Evolutionary conservation across 2,329 filamentous ascomycete species (phyloP), one percentile per base, ranked within the genome.

Genomic region (Clonostachys chloroleuca): DNA sequence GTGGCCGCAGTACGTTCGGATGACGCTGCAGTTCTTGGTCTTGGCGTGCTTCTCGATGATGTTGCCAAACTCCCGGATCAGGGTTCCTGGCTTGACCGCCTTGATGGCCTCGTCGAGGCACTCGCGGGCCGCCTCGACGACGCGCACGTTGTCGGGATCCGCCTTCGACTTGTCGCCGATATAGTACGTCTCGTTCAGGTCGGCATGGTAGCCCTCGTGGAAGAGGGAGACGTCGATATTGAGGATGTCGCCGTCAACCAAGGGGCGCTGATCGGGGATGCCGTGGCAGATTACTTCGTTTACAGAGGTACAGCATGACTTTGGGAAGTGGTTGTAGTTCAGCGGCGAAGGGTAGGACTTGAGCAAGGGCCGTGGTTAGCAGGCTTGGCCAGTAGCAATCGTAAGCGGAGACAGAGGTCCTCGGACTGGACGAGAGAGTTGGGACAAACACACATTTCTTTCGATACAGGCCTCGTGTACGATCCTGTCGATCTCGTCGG

Each of bases 221-320:
- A 95, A 99, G 40, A 99, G 73, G 1, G 91, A 92, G 6, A 99
- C 89, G 58, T 99, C 94, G 55, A 99, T 91, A 72, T 99, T 99
- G 61, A 99, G 73, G 54, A 99, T 97, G 60, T 99, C 94, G 52
- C 94, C 94, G 56, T 99, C 92, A 53, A 90, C 70, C 2, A 99
- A 78, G 8, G 87, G 77, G 47, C 94, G 83, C 65, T 95, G 84
- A 61, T 99, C 94, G 14, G 94, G 94, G 53, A 99, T 99, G 46
- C 94, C 94, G 75, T 99, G 94, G 74, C 94, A 99, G 66, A 99
- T 97, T 54, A 96, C 88, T 70, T 99, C 94, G 74, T 99, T 99
- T 44, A 89, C 72, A 4, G 92, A 97, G 4, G 92, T 97, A 70
- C 94, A 99, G 52, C 96, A 89, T 0, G 94, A 99, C 73, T 99